Base-by-base conservation (phyloP, 2,329 filamentous ascomycete genomes). In the Rhinocladiella similis region DNA sequence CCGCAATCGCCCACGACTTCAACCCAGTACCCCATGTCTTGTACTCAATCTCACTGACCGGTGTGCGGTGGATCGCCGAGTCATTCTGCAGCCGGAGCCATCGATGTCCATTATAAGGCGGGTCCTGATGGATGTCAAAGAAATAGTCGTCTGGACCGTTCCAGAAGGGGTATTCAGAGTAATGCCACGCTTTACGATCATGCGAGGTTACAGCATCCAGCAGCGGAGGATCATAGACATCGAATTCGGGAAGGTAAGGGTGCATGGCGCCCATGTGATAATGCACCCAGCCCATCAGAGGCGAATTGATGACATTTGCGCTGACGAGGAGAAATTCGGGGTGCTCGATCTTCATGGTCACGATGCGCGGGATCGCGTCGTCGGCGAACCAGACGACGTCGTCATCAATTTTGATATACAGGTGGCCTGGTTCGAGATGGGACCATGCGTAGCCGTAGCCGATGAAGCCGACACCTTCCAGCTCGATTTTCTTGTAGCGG, bases 291-390 rank as follows among this genome's bases (percentile, higher is more conserved):
- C 76, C 75, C 29, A 83, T 76, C 10, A 80, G 73, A 13, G 80
- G 81, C 47, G 81, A 79, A 58, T 84, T 84, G 60, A 84, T 71
- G 19, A 85, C 73, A 59, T 84, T 83, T 48, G 80, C 80, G 2
- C 80, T 81, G 13, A 84, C 77, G 45, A 78, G 70, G 59, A 76
- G 77, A 22, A 75, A 75, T 38, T 81, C 75, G 6, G 80, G 79
- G 29, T 83, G 74, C 3, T 76, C 72, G 47, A 81, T 66, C 59
- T 79, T 79, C 18, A 79, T 80, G 59, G 79, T 78, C 25, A 83
- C 74, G 5, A 85, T 72, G 2, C 80, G 77, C 1, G 80, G 75
- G 47, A 85, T 81, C 20, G 77, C 73, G 51, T 73, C 69, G 47
- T 76, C 72, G 54, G 75, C 73, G 12, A 77, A 61, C 53, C 70